These are phyloP conservation scores for Paramarasmius palmivorus DNA, from an alignment of 1,284 basidiomycete species.

Conservation along the genomic window DNA sequence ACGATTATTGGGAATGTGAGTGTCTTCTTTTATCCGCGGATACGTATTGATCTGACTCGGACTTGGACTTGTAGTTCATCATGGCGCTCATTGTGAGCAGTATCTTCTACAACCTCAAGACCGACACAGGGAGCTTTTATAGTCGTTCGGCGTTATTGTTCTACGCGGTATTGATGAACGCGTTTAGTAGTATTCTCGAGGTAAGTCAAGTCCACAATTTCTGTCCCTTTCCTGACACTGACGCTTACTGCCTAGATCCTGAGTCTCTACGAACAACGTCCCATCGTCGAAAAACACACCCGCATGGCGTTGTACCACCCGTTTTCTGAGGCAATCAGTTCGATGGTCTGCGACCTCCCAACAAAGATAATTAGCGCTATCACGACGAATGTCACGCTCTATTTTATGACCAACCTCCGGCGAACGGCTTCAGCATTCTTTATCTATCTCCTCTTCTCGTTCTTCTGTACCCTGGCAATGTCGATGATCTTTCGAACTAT, in stretches of 20 bases:
- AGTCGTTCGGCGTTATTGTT: constrained; percentile 41
- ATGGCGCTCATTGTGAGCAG: constrained; percentile 44
- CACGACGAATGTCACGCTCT: constrained; percentile 14
- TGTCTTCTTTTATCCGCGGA: too few species aligned
- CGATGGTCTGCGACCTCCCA: constrained; percentile 25
- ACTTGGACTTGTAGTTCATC: too few species aligned
- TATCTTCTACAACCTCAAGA: constrained; percentile 47
- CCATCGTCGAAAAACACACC: constrained; percentile 38
- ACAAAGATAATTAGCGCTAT: constrained; percentile 20
- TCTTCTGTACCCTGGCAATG: constrained; percentile 39
- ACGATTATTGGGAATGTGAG: constrained; percentile 15
- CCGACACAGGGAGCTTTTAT: constrained; percentile 47
- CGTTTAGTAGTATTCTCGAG: constrained; percentile 11
- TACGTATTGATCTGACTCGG: too few species aligned
- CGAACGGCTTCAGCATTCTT: constrained; percentile 16
- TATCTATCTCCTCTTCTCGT: constrained; percentile 35
- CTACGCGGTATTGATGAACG: constrained; percentile 24
- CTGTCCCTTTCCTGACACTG: neutral
- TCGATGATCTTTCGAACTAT: constrained; percentile 47
- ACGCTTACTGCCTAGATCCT: constrained; percentile 10
- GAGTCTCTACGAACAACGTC: constrained; percentile 38
- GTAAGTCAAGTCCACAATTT: neutral
- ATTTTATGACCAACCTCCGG: constrained; percentile 19
- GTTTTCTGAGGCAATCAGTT: constrained; percentile 22
- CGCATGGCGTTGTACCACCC: constrained; percentile 36